Evolutionary conservation across 345 rosid species (phyloP), one percentile per base, ranked within the genome.

Genomic region (Gossypium australe): DNA sequence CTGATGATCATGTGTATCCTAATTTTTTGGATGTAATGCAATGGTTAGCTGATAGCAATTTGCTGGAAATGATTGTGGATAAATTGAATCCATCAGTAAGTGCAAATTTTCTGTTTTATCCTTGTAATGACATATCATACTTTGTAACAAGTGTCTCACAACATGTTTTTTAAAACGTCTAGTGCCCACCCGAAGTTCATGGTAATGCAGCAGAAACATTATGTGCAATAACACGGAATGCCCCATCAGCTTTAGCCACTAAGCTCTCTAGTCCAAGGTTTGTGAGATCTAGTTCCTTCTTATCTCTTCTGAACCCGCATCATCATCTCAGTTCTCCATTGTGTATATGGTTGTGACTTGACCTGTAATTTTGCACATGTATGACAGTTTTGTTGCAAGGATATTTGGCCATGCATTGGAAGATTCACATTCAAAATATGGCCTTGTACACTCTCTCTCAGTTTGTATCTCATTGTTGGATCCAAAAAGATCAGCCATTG

Each of bases 21-120:
- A 96, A 93, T 84, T 89, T 89, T 86, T 82, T 85, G 84, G 98
- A 93, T 82, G 97, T 96, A 82, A 96, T 96, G 97, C 97, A 96
- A 79, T 96, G 99, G 98, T 76, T 96, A 83, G 94, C 97, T 71
- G 97, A 89, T 71, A 90, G 92, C 87, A 84, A 89, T 82, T 79
- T 91, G 86, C 87, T 96, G 41, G 98, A 96, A 83, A 93, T 96
- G 97, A 89, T 96, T 58, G 97, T 92, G 70, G 97, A 96, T 82
- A 93, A 96, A 85, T 83, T 96, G 81, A 87, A 79, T 81, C 97
- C 97, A 75, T 85, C 87, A 79, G 99, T 96, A 86, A 86, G 97
- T 84, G 72, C 16, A 13, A 63, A 17, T 25, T 71, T 47, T 48
- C 72, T 17, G 29, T 24, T 53, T 60, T 64, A 22, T 58, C 53